Evolutionary conservation across 257 asterid species (phyloP), one percentile per base, ranked within the genome.

Genomic region (Solanum rostratum): DNA sequence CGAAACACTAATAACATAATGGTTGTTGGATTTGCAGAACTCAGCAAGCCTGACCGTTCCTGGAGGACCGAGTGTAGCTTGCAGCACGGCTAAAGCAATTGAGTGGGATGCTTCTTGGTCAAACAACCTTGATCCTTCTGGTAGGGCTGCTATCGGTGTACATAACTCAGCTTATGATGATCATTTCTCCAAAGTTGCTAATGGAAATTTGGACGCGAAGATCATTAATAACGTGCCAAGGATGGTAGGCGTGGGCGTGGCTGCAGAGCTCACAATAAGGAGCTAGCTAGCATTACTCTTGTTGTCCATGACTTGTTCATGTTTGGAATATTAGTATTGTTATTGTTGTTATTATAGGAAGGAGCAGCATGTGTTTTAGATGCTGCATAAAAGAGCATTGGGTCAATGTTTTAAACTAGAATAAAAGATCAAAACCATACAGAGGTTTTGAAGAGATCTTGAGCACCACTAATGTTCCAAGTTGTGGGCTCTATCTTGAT

Each of bases 91-190:
- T 8, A 89, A 93, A 49, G 99, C 99, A 8, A 92, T 93, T 50
- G 92, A 86, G 76, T 96, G 99, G 99, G 99, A 96, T 1, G 93
- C 92, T 12, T 92, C 99, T 14, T 96, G 98, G 98, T 94, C 98
- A 39, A 88, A 92, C 82, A 94, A 92, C 80, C 91, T 94, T 2
- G 99, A 96, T 63, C 99, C 99, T 7, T 94, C 98, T 0, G 99
- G 99, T 29, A 86, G 99, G 89, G 98, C 99, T 9, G 99, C 99
- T 73, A 84, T 66, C 3, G 99, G 99, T 3, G 99, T 96, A 80
- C 99, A 96, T 83, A 91, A 93, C 27, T 93, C 95, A 0, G 98
- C 93, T 7, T 96, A 96, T 10, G 97, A 86, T 65, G 79, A 90
- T 74, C 90, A 86, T 37, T 54, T 79, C 30, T 54, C 84, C 0